These are phyloP conservation scores for Colletotrichum karsti DNA, from an alignment of 2,329 filamentous ascomycete species.

Conservation along the genomic window DNA sequence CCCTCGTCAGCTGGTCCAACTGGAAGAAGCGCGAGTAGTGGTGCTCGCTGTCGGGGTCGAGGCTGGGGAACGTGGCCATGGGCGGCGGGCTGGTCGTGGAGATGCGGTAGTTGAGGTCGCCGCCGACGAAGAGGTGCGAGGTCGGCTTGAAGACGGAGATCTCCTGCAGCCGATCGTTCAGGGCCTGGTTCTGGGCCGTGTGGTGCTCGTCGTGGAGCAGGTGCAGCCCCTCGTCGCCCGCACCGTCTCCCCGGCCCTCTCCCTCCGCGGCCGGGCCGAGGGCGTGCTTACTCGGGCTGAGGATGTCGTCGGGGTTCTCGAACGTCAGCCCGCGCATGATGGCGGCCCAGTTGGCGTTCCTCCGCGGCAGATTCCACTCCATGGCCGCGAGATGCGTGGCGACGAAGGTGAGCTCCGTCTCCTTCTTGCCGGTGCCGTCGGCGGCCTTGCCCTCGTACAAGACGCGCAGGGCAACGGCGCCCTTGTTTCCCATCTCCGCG, in stretches of 20 bases:
- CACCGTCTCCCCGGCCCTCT: conserved; percentile 32
- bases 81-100: conserved; percentile 70
- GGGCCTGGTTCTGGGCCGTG: conserved; percentile 40
- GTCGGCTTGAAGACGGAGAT: conserved; percentile 78
- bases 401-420: conserved; percentile 82
- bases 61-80: conserved; percentile 70
- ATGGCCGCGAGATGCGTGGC: conserved; percentile 89
- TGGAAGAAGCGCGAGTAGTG: conserved; percentile 75
- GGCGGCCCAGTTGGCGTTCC: conserved; percentile 89
- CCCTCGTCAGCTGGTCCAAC: conserved; percentile 81
- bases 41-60: conserved; percentile 59
- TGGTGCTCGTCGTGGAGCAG: conserved; percentile 45
- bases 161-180: conserved; percentile 59
- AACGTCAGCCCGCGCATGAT: conserved; percentile 87
- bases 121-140: conserved; percentile 84
- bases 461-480: conserved; percentile 82
- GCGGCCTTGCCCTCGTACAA: conserved; percentile 57
- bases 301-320: conserved; percentile 56
- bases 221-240: conserved; percentile 37
- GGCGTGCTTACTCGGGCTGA: conserved; percentile 31
- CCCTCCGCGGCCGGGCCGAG: background rate
- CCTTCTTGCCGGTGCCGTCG: conserved; percentile 36
- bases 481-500: conserved; percentile 94
- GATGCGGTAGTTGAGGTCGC: conserved; percentile 96
- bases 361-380: conserved; percentile 77